Evolutionary conservation across 176 grass and related monocot genomes (phyloP).

Genomic region (Aegilops tauschii): DNA sequence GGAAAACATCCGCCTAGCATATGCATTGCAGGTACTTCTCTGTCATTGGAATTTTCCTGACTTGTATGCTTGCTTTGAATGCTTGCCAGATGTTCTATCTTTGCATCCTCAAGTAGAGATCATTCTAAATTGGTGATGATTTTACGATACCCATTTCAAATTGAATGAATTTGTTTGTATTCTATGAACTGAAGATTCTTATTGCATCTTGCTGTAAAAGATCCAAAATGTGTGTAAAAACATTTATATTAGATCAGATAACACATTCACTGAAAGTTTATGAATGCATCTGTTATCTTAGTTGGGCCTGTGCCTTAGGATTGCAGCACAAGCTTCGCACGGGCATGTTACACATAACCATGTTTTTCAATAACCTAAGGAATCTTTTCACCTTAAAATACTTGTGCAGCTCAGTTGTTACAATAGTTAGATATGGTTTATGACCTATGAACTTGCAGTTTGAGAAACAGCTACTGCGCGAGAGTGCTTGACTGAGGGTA

Average conservation of each 20-base stretch:
- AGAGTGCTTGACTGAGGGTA: neutral
- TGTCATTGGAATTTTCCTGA: neutral
- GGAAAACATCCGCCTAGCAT: conserved; percentile 81
- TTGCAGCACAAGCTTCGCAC: neutral
- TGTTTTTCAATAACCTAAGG: neutral
- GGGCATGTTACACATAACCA: neutral
- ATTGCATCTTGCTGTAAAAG: neutral
- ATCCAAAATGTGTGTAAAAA: neutral
- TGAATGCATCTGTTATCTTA: conserved; percentile 10
- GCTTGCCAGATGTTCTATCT: conserved; percentile 1
- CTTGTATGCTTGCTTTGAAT: neutral
- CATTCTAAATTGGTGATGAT: neutral
- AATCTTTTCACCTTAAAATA: neutral
- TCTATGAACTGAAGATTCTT: conserved; percentile 15
- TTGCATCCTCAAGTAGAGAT: neutral
- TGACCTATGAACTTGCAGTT: neutral
- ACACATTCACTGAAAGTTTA: neutral
- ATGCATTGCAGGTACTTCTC: conserved; percentile 76
- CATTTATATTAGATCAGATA: neutral
- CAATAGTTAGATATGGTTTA: neutral
- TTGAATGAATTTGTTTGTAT: neutral
- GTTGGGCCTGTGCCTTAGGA: conserved; percentile 9
- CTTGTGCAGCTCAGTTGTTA: neutral
- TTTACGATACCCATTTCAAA: conserved; percentile 4
- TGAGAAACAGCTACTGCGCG: conserved; percentile 8